phyloP scores from a whole-genome alignment of 1,284 basidiomycete species.

The Ustilago bromivora region DNA sequence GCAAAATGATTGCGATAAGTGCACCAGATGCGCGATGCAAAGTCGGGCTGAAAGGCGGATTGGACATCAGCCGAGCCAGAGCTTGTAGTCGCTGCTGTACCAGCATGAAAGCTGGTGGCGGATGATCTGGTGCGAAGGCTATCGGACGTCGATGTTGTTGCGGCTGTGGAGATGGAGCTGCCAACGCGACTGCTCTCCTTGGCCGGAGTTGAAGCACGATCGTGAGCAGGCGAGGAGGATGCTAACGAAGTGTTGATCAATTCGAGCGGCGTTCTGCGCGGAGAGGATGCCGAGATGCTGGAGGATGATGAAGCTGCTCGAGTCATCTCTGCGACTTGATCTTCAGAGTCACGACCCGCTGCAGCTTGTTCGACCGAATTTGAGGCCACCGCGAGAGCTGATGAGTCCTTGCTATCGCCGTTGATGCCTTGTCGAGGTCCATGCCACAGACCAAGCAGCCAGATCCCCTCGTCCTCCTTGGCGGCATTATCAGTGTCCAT shows the following conservation, averaged over 20 bases:
- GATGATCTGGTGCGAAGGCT: conserved; percentile 43
- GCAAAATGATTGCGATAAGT: conserved; percentile 66
- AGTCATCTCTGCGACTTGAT: conserved; percentile 2
- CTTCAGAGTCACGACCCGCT: conserved; percentile 10
- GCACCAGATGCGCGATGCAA: conserved; percentile 66
- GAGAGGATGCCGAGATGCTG: conserved; percentile 21
- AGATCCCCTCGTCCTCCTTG: conserved; percentile 53
- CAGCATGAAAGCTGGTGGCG: conserved; percentile 30
- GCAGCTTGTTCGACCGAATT: neutral
- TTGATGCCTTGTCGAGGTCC: conserved; percentile 34
- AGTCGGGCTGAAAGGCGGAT: conserved; percentile 49
- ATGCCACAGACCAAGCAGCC: conserved; percentile 64
- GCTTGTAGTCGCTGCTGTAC: neutral
- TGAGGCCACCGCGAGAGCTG: conserved; percentile 3
- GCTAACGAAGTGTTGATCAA: conserved; percentile 20
- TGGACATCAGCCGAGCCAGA: conserved; percentile 13
- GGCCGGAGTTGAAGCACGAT: conserved; percentile 7
- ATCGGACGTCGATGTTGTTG: conserved; percentile 25
- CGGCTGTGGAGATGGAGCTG: conserved; percentile 41
- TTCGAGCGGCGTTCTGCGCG: conserved; percentile 19
- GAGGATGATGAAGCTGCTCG: conserved; percentile 31
- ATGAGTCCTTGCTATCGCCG: neutral
- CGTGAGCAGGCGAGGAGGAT: conserved; percentile 16
- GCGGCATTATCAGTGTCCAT: conserved; percentile 43
- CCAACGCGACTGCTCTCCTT: conserved; percentile 28